Evolutionary conservation across 768 basidiomycete species (phyloP).

Genomic region (Hemileccinum impolitum): DNA sequence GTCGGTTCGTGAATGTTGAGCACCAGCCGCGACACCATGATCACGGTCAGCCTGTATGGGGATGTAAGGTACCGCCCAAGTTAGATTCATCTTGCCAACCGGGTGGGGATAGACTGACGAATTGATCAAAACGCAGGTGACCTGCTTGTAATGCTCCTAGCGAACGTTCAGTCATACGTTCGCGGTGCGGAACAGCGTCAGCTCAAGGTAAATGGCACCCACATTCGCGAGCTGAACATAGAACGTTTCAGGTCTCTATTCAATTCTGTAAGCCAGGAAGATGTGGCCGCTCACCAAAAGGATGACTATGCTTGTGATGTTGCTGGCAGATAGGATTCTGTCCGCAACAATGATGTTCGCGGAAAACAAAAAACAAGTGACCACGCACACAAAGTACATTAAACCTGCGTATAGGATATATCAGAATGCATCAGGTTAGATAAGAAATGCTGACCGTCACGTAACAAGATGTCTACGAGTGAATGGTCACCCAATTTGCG

Average conservation of each 20-base stretch:
- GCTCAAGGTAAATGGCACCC: not conserved
- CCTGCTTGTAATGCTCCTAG: not conserved
- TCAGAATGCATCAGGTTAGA: not conserved
- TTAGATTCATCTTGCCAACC: not conserved
- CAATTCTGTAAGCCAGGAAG: not conserved
- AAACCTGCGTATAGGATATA: constrained; percentile 2
- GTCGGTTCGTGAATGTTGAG: constrained; percentile 13
- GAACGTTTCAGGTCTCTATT: not conserved
- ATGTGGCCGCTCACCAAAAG: constrained; percentile 9
- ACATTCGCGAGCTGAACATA: constrained; percentile 4
- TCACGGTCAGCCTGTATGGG: constrained; percentile 9
- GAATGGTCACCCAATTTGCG: constrained; percentile 1
- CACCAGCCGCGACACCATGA: constrained; percentile 17
- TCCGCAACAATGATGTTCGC: not conserved
- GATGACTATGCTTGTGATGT: constrained; percentile 8
- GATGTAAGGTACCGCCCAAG: not conserved
- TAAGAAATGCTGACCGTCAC: constrained; percentile 14
- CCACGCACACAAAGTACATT: constrained; percentile 17
- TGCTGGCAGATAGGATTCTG: constrained; percentile 13
- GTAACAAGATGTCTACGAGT: constrained; percentile 12
- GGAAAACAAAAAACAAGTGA: not conserved
- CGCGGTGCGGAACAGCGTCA: not conserved
- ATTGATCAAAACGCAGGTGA: not conserved
- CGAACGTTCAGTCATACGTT: too few relatives aligned
- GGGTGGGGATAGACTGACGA: not conserved